Evolutionary conservation across 768 basidiomycete genomes (phyloP), one percentile per base, ranked within the genome.

Genomic region (Butyriboletus loyo): DNA sequence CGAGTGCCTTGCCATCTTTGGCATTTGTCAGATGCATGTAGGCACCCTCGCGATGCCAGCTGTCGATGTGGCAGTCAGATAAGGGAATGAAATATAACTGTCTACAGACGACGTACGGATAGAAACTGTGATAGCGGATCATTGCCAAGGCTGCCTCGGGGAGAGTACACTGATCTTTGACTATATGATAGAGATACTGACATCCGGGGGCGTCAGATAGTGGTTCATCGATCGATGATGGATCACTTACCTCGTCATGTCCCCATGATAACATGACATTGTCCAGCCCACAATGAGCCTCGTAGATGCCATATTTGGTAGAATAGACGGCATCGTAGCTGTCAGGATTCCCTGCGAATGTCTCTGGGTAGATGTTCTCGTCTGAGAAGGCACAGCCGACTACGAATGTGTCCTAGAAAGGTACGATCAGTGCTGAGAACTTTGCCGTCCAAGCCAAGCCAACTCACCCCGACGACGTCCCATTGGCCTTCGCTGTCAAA

Each of bases 121-220:
- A 96, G 78, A 95, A 96, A 62, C 87, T 90, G 73, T 95, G 93
- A 67, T 91, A 96, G 28, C 93, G 84, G 65, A 96, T 92, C 92
- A 96, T 96, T 8, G 87, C 85, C 27, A 96, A 76, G 0, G 80
- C 92, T 60, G 90, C 92, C 36, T 79, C 78, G 4, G 92, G 92
- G 0, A 95, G 83, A 5, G 77, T 79, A 55, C 84, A 85, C 66
- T 95, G 92, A 58, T 85, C 84, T 69, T 91, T 92, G 55, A 91
- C 73, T 57, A 95, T 84, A 56, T 88, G 73, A 70, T 92, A 92
- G 6, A 93, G 76, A 66, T 93, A 94, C 89, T 91, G 15, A 30
- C 34, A 37, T 48, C 36, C 46, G 28, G 42, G 34, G 31, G 24
- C 39, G 48, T 60, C 45, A 59, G 49, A 48, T 32, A 35, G 35